These are phyloP conservation scores for Fomitopsis schrenkii DNA, from an alignment of 1,284 basidiomycete species.

Conservation along the genomic window DNA sequence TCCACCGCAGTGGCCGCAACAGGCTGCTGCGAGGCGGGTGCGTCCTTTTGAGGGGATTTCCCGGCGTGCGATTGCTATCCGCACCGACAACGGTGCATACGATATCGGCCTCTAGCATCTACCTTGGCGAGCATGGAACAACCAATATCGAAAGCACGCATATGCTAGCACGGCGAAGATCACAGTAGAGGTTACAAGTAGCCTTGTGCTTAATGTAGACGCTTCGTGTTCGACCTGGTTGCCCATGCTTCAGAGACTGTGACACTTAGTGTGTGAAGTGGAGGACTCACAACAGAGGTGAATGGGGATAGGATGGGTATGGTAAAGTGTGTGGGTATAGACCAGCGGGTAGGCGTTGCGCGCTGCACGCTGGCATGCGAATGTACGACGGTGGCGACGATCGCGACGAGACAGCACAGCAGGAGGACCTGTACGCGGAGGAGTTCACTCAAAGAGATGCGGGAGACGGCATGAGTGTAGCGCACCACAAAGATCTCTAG, in stretches of 20 bases:
- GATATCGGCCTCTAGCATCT: background rate
- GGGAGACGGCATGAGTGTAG: background rate
- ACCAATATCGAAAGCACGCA: slow-evolving; percentile 34
- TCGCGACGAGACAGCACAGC: slow-evolving; percentile 32
- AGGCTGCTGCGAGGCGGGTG: too few species aligned
- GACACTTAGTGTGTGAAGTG: background rate
- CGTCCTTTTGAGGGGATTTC: too few species aligned
- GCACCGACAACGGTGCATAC: too few species aligned
- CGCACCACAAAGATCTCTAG: slow-evolving; percentile 54
- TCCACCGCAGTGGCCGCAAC: too few species aligned
- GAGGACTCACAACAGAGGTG: slow-evolving; percentile 49
- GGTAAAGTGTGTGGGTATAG: slow-evolving; percentile 51
- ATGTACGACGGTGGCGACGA: slow-evolving; percentile 41
- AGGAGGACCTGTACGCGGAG: slow-evolving; percentile 35
- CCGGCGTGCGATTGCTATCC: too few species aligned
- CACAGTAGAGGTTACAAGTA: slow-evolving; percentile 34
- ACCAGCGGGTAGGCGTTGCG: slow-evolving; percentile 22
- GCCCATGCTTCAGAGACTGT: background rate
- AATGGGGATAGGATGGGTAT: slow-evolving; percentile 68
- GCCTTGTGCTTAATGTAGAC: slow-evolving; percentile 44
- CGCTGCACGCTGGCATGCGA: slow-evolving; percentile 22
- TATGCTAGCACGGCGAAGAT: slow-evolving; percentile 36
- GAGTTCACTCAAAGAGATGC: background rate
- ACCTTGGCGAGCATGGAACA: slow-evolving; percentile 1
- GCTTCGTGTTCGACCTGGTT: slow-evolving; percentile 57